Percentiles rank a stretch among this genome's conserved stretches.
Conservation (phyloP, 1,284 basidiomycete genomes). For the Marasmius oreades region DNA sequence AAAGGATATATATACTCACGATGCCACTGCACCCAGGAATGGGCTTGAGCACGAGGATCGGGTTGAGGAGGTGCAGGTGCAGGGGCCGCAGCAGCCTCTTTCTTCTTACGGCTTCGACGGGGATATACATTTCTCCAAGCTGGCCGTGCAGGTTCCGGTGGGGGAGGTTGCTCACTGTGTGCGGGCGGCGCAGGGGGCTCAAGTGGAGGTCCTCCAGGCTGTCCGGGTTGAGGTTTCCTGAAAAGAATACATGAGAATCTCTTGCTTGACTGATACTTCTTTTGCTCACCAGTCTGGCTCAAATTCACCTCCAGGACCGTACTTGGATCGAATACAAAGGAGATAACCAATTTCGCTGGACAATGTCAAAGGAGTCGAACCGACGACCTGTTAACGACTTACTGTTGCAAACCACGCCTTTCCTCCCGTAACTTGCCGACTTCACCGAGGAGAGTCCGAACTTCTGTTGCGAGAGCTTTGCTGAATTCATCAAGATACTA, state of each 20-base stretch:
- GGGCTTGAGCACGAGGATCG: constrained; percentile 22
- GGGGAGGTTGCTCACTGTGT: no score
- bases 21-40: constrained; percentile 62
- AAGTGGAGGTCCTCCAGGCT: constrained; percentile 34
- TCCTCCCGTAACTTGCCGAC: constrained; percentile 76
- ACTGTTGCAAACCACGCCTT: constrained; percentile 68
- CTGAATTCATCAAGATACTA: constrained; percentile 80
- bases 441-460: constrained; percentile 71
- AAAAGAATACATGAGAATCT: constrained; percentile 12
- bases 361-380: constrained; percentile 2
- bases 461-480: constrained; percentile 73
- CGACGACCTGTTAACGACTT: constrained; percentile 27
- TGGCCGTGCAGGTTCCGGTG: constrained; percentile 42
- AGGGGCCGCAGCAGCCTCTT: constrained; percentile 33
- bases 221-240: constrained; percentile 48
- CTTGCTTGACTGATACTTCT: not conserved
- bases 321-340: constrained; percentile 63
- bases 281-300: constrained; percentile 61
- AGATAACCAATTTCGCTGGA: constrained; percentile 66
- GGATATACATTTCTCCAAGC: constrained; percentile 54
- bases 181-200: no score
- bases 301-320: constrained; percentile 73
- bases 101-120: constrained; percentile 36
- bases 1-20: constrained; percentile 43
- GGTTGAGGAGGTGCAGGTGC: constrained; percentile 30